These are phyloP conservation scores for Komagataella pseudopastoris DNA, from an alignment of 805 yeast genomes.

Conservation along the genomic window DNA sequence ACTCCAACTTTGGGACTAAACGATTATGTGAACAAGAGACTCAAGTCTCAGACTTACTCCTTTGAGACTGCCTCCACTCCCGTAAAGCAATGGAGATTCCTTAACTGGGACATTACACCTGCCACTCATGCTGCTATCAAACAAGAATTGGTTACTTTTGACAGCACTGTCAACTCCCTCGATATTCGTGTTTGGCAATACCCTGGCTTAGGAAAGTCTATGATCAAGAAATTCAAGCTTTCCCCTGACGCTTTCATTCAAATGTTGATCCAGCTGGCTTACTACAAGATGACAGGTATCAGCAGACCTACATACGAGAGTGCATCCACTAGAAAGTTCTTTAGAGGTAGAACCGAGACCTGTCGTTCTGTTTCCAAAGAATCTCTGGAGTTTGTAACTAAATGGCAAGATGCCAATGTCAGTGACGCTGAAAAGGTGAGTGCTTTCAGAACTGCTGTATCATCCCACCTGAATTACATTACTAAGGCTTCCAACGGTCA, in stretches of 20 bases:
- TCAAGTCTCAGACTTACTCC: conserved; percentile 23
- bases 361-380: conserved; percentile 74
- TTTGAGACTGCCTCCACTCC: conserved; percentile 7
- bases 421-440: conserved; percentile 42
- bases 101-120: conserved; percentile 49
- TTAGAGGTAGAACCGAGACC: conserved; percentile 89
- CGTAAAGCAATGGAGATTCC: conserved; percentile 11
- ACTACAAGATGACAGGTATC: conserved; percentile 69
- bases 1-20: conserved; percentile 87
- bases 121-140: conserved; percentile 34
- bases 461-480: conserved; percentile 63
- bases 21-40: conserved; percentile 50
- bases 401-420: conserved; percentile 49
- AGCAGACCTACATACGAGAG: conserved; percentile 90
- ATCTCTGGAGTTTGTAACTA: conserved; percentile 53
- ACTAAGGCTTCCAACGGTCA: conserved; percentile 69
- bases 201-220: conserved; percentile 74
- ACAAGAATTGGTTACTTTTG: conserved; percentile 43
- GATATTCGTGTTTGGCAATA: conserved; percentile 72
- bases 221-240: conserved; percentile 69
- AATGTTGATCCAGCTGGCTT: conserved; percentile 82
- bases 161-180: conserved; percentile 40
- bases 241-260: conserved; percentile 94
- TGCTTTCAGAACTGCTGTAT: conserved; percentile 59
- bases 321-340: conserved; percentile 84